Conservation (phyloP, 352 stramenopile genomes). For the Nothophytophthora sp. region DNA sequence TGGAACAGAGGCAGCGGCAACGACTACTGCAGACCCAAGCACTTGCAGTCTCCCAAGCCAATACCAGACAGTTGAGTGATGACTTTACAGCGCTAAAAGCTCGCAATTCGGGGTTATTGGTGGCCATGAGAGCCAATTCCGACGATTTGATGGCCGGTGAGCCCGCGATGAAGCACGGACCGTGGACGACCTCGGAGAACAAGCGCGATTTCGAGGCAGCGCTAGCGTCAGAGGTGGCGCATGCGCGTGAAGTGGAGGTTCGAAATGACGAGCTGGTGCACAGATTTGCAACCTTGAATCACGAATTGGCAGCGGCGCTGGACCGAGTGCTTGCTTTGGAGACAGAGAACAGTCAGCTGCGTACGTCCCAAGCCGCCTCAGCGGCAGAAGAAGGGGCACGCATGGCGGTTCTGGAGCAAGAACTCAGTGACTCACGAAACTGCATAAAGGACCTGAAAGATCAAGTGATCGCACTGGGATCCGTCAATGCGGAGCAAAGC, state of each 20-base stretch:
- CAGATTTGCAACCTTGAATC: slow-evolving; percentile 17
- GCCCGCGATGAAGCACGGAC: slow-evolving; percentile 1
- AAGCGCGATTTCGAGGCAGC: slow-evolving; percentile 3
- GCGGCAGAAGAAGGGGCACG: not conserved
- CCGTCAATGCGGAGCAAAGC: slow-evolving; percentile 1
- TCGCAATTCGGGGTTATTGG: slow-evolving; percentile 11
- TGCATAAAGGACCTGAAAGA: not conserved
- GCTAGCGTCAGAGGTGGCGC: slow-evolving; percentile 6
- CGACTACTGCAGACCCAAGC: slow-evolving; percentile 23
- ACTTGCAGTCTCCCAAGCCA: slow-evolving; percentile 12
- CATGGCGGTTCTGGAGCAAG: not conserved
- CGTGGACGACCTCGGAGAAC: not conserved
- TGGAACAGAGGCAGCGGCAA: slow-evolving; percentile 52
- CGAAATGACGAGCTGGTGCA: slow-evolving; percentile 16
- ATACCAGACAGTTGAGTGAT: slow-evolving; percentile 4
- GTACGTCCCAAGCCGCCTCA: not conserved
- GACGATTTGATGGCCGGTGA: not conserved
- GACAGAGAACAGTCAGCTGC: slow-evolving; percentile 16
- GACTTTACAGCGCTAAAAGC: slow-evolving; percentile 13
- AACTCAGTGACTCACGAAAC: slow-evolving; percentile 4
- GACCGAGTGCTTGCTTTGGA: slow-evolving; percentile 5
- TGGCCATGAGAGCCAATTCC: too few species aligned
- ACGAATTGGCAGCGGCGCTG: slow-evolving; percentile 1
- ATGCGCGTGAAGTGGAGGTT: slow-evolving; percentile 9
- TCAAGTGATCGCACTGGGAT: slow-evolving; percentile 5